phyloP scores from a whole-genome alignment of 345 rosid species.

The Populus alba region DNA sequence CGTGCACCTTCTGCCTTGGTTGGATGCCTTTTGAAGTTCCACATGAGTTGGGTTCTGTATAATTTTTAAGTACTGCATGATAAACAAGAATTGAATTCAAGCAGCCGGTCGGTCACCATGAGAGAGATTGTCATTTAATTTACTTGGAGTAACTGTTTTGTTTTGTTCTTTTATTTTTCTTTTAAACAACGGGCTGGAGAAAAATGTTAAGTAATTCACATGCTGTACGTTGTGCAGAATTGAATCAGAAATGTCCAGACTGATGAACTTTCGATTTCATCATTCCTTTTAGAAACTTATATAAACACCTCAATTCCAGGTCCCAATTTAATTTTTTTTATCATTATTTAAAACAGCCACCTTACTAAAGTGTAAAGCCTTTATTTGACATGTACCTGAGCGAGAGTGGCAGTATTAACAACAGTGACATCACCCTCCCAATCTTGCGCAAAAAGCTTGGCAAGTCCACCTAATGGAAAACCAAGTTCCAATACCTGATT shows the following conservation, averaged over 20 bases:
- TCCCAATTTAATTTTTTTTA: not conserved
- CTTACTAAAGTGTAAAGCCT: not conserved
- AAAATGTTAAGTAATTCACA: not conserved
- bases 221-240: not conserved
- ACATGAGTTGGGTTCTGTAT: conserved; percentile 64
- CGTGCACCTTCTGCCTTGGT: conserved; percentile 95
- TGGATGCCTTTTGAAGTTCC: conserved; percentile 28
- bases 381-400: conserved; percentile 61
- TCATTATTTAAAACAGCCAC: not conserved
- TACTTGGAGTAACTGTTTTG: not conserved
- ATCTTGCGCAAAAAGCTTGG: conserved; percentile 92
- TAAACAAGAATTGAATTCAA: not conserved
- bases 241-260: not conserved
- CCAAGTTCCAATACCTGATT: conserved; percentile 86
- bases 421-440: conserved; percentile 99
- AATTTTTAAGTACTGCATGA: conserved; percentile 65
- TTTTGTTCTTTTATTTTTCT: not conserved
- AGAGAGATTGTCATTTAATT: not conserved
- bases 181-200: not conserved
- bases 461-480: conserved; percentile 88
- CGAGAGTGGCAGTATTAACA: conserved; percentile 92
- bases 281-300: not conserved
- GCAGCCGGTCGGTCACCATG: not conserved
- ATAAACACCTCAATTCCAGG: not conserved
- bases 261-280: not conserved